Base-by-base conservation (phyloP, 169 alveolate species). In the Eimeria necatrix region DNA sequence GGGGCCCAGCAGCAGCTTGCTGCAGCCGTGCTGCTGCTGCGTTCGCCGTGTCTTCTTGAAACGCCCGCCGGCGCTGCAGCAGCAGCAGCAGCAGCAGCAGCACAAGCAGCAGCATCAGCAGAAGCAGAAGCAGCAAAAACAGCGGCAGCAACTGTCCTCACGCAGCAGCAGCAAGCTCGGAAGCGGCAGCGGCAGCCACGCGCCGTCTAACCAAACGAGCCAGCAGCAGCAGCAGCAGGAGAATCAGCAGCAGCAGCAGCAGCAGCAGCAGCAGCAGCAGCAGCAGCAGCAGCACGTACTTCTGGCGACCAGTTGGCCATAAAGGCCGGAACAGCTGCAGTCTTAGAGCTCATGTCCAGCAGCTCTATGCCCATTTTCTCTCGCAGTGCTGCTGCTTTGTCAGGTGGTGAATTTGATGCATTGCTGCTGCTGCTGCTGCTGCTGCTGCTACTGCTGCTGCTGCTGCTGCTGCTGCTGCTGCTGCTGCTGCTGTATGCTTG, bases 271-370 rank as follows among this genome's bases (percentile, higher is more conserved):
- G n/a, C n/a, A n/a, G n/a, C n/a, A n/a, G n/a, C n/a, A n/a, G n/a
- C n/a, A n/a, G n/a, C n/a, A n/a, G n/a, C n/a, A 9, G 64, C 64
- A 56, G 64, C 64, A 56, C 64, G 14, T 59, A 59, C 91, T 32
- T 84, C 91, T 4, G 73, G 91, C 10, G 51, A 56, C 91, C 91
- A 84, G 78, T 52, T 84, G 26, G 12, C n/a, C 91, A 84, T 84
- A 26, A 84, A 84, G 2, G 60, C 49, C 18, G 91, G 91, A n/a
- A 52, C 26, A 12, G 24, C 48, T n/a, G 70, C 76, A n/a, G 24
- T 59, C 24, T 84, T 26, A 3, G 20, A 48, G 52, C 48, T 41
- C n/a, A 84, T 10, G 22, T 84, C 91, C 5, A 84, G 32, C 59
- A 84, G 74, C 41, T 84, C 41, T 7, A 84, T 84, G 26, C 91